A percentile compares a stretch with the other conserved stretches of the same genome.
Conservation (phyloP, 495 filamentous ascomycete genomes). For the Lepidopterella palustris region DNA sequence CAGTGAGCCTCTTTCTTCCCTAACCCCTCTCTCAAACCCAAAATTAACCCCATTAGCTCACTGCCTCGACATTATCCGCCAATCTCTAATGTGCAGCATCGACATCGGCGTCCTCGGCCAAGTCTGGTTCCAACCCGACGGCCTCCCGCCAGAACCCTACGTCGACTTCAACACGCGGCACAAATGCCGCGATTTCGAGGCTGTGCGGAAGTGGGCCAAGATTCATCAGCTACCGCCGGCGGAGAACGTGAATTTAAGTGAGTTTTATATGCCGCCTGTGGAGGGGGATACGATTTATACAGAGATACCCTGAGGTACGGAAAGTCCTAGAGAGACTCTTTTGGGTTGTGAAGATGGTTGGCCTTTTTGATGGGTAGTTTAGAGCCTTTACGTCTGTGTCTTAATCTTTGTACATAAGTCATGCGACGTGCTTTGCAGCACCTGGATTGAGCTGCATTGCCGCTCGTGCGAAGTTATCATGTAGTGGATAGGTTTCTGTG, state of each 20-base stretch:
- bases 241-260: constrained; percentile 32
- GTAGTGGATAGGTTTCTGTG: too few species aligned
- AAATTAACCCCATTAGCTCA: constrained; percentile 36
- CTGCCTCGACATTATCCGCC: constrained; percentile 50
- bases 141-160: constrained; percentile 42
- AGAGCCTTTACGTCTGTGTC: too few species aligned
- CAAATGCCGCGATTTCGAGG: constrained; percentile 51
- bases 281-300: constrained; percentile 37
- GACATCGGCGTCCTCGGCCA: constrained; percentile 49
- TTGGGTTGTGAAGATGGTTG: too few species aligned
- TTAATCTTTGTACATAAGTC: too few species aligned
- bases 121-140: constrained; percentile 42
- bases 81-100: constrained; percentile 51
- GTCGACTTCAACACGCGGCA: constrained; percentile 53
- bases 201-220: constrained; percentile 46
- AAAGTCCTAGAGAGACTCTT: too few species aligned
- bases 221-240: constrained; percentile 41
- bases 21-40: neutral
- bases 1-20: constrained; percentile 30
- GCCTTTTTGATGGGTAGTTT: too few species aligned
- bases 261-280: constrained; percentile 39
- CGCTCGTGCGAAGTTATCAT: too few species aligned
- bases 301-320: constrained; percentile 37
- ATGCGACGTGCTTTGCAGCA: too few species aligned
- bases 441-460: too few species aligned